phyloP scores from a whole-genome alignment of 768 basidiomycete species.

The Sporobolomyces pararoseus region DNA sequence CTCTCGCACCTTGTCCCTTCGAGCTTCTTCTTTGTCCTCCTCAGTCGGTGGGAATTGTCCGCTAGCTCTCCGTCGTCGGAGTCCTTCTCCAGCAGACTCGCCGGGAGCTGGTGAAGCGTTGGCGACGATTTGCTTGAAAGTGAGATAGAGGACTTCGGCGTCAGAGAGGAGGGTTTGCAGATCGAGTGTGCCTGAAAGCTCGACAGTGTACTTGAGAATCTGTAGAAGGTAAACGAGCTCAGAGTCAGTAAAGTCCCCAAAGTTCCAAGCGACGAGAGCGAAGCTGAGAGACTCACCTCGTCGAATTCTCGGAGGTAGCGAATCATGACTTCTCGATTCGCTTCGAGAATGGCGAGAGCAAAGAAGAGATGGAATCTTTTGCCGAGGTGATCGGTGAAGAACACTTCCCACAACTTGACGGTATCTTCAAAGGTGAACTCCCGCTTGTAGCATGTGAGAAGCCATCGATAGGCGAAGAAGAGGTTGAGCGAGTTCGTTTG shows the following conservation, averaged over 20 bases:
- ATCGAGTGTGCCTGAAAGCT: constrained; percentile 78
- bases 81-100: background rate
- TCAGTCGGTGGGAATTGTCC: constrained; percentile 32
- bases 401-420: constrained; percentile 79
- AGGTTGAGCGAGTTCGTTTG: constrained; percentile 82
- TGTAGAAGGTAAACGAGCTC: constrained; percentile 6
- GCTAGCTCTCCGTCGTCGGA: background rate
- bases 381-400: constrained; percentile 61
- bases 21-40: constrained; percentile 25
- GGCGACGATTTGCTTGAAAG: constrained; percentile 82
- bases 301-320: constrained; percentile 76
- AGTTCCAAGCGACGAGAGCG: background rate
- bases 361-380: constrained; percentile 66
- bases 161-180: constrained; percentile 91
- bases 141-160: constrained; percentile 92
- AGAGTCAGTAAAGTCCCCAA: constrained; percentile 52
- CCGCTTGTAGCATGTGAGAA: constrained; percentile 57
- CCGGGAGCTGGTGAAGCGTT: background rate
- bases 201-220: constrained; percentile 73
- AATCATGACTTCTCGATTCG: constrained; percentile 89
- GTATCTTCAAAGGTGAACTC: constrained; percentile 93
- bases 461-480: constrained; percentile 96
- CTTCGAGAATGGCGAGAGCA: constrained; percentile 88
- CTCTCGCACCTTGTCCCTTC: constrained; percentile 10
- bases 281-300: constrained; percentile 58